Percentiles rank a stretch among this genome's conserved stretches.
Evolutionary conservation across 805 yeast genomes (phyloP).

Genomic region (Yamadazyma olivae): DNA sequence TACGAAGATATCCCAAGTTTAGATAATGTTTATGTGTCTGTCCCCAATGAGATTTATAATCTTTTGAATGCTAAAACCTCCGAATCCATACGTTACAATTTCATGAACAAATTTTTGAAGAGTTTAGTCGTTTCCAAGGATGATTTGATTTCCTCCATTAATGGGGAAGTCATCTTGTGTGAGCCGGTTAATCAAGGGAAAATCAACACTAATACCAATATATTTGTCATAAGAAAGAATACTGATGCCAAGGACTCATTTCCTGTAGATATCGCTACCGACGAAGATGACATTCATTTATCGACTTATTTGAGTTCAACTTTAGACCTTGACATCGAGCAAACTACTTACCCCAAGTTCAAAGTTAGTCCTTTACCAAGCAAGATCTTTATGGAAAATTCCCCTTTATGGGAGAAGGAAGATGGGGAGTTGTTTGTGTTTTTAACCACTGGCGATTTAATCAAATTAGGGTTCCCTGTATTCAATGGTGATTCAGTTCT

Average conservation of each 20-base stretch:
- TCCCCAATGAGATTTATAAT: conserved; percentile 42
- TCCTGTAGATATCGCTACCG: conserved; percentile 9
- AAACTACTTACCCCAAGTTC: conserved; percentile 12
- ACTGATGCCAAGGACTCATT: conserved; percentile 10
- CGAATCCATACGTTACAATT: conserved; percentile 30
- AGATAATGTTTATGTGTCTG: conserved; percentile 42
- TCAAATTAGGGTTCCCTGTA: conserved; percentile 50
- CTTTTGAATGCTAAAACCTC: conserved; percentile 29
- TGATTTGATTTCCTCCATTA: conserved; percentile 39
- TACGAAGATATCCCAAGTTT: conserved; percentile 34
- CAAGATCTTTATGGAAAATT: conserved; percentile 19
- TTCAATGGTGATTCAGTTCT: conserved; percentile 67
- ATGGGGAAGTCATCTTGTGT: conserved; percentile 55
- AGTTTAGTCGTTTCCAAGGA: conserved; percentile 36
- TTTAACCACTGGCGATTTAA: conserved; percentile 48
- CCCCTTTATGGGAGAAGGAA: conserved; percentile 23
- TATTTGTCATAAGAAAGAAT: conserved; percentile 47
- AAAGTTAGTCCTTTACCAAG: conserved; percentile 28
- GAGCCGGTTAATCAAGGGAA: conserved; percentile 76
- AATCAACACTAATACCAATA: conserved; percentile 43
- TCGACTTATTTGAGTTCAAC: conserved; percentile 32
- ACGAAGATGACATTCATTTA: conserved; percentile 21
- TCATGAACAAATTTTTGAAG: conserved; percentile 21
- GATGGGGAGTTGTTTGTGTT: conserved; percentile 38
- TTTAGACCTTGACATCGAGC: conserved; percentile 16